Conservation (phyloP, 2,329 filamentous ascomycete species). For the Fusarium kyushuense region DNA sequence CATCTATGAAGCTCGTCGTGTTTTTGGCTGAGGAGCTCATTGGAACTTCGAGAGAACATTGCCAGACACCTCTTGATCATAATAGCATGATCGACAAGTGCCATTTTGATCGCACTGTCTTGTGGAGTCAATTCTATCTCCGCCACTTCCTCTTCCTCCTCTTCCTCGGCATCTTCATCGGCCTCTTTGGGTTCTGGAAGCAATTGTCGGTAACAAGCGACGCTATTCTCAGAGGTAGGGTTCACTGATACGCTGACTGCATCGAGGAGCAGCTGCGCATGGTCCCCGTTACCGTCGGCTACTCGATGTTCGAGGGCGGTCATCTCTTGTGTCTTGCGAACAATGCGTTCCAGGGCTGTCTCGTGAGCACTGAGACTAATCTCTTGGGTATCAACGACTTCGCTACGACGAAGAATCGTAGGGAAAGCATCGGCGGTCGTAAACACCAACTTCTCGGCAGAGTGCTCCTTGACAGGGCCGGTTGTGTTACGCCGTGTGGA, state of each 20-base stretch:
- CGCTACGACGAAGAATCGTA: constrained; percentile 88
- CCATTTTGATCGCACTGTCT: constrained; percentile 84
- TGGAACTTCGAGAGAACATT: constrained; percentile 73
- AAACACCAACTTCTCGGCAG: constrained; percentile 85
- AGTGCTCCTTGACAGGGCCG: constrained; percentile 78
- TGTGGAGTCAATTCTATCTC: constrained; percentile 67
- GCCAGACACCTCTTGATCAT: constrained; percentile 85
- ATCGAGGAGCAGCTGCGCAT: constrained; percentile 76
- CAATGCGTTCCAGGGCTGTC: constrained; percentile 90
- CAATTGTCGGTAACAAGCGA: constrained; percentile 81
- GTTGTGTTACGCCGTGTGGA: constrained; percentile 77
- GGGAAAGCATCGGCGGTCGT: constrained; percentile 89
- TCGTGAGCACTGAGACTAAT: constrained; percentile 79
- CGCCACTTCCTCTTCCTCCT: constrained; percentile 57
- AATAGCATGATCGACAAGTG: constrained; percentile 88
- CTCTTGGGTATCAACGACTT: constrained; percentile 78
- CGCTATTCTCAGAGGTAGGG: constrained; percentile 77
- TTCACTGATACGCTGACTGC: constrained; percentile 83
- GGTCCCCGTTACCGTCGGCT: constrained; percentile 77
- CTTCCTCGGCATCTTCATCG: constrained; percentile 56
- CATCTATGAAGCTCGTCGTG: constrained; percentile 72
- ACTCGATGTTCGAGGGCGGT: constrained; percentile 79
- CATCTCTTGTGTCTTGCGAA: constrained; percentile 91
- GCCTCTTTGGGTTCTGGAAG: constrained; percentile 66
- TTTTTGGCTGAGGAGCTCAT: constrained; percentile 67